phyloP scores from a whole-genome alignment of 2,329 filamentous ascomycete genomes.

The Hymenoscyphus scutula region DNA sequence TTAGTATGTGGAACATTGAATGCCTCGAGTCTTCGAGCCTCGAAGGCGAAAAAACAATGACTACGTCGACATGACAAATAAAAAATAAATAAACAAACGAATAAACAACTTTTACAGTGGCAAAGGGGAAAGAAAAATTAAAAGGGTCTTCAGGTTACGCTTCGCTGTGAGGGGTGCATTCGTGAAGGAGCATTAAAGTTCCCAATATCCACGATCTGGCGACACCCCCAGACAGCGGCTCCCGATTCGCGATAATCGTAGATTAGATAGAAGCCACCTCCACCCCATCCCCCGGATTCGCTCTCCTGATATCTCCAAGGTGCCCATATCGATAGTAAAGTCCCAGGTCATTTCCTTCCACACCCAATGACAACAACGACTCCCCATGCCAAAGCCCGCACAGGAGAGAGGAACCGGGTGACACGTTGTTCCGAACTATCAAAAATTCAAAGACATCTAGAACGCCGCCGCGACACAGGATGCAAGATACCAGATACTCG shows the following conservation, averaged over 20 bases:
- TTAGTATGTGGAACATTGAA: neutral
- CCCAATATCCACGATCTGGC: neutral
- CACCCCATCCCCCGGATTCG: neutral
- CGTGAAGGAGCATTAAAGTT: neutral
- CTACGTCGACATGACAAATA: neutral
- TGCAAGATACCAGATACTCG: too few species aligned
- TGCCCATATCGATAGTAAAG: neutral
- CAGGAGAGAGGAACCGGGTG: slow-evolving; percentile 3
- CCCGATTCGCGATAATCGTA: neutral
- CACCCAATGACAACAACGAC: neutral
- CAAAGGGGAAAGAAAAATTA: neutral
- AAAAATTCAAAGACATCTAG: slow-evolving; percentile 1
- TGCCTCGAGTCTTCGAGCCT: too few species aligned
- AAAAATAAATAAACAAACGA: neutral
- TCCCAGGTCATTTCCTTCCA: neutral
- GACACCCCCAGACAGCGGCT: neutral
- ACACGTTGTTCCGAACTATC: neutral
- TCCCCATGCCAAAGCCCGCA: neutral
- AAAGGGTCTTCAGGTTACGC: too few species aligned
- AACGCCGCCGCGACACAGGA: neutral
- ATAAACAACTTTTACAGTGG: neutral
- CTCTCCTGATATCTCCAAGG: neutral
- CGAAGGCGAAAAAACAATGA: neutral
- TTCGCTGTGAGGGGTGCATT: neutral
- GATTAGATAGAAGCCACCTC: neutral